Base-by-base conservation (phyloP, 805 yeast species). In the Candida anglica region DNA sequence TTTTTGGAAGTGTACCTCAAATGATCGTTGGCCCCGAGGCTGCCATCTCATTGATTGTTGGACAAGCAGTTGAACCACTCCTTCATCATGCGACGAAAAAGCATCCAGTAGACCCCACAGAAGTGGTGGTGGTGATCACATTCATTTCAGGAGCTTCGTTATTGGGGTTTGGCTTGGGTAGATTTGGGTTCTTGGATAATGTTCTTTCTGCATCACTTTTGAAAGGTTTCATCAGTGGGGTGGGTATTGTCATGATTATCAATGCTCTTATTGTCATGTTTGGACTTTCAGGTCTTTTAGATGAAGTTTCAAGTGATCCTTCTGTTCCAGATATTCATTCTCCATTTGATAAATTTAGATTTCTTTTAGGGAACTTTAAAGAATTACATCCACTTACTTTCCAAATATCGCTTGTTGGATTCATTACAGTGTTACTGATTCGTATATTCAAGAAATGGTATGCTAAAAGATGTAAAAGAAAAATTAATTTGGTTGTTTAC, bases 81-180 rank as follows among this genome's bases (percentile, higher is more conserved):
- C 41, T 65, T 19, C 71, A 65, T 39, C 63, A 66, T 34, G 42
- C 55, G 15, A 42, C 51, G 15, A 47, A 48, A 20, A 49, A 58
- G 30, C 42, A 56, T 26, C 38, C 42, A 4, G 30, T 65, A 8
- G 61, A 63, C 33, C 68, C 70, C 0, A 37, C 77, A 22, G 81
- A 79, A 42, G 56, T 81, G 6, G 76, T 85, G 3, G 79, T 81
- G 11, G 74, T 81, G 10, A 67, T 91, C 15, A 73, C 95, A 0
- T 81, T 82, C 32, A 66, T 81, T 8, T 79, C 91, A 18, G 98
- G 97, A 2, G 75, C 79, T 3, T 66, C 79, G 13, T 63, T 87
- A 11, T 58, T 89, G 5, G 76, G 79, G 2, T 77, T 83, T 41
- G 96, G 96, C 0, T 53, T 89, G 11, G 69, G 84, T n/a, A 68